These are phyloP conservation scores for Didymella exigua DNA, from an alignment of 2,329 filamentous ascomycete species.

Conservation along the genomic window DNA sequence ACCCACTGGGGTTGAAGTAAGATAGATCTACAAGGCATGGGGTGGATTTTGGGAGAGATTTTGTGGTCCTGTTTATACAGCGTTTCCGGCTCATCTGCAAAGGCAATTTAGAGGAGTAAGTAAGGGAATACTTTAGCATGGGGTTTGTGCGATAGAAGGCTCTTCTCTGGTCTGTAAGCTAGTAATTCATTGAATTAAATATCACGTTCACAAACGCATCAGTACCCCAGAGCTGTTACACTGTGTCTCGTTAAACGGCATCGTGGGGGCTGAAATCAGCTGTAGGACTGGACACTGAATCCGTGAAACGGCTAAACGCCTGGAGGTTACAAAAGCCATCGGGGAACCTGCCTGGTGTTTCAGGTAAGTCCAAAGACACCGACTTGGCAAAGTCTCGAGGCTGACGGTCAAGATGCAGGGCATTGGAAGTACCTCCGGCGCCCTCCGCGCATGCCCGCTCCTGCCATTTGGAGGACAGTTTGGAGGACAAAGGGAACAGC, in stretches of 20 bases:
- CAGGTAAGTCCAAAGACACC: too few relatives aligned
- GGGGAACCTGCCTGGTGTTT: too few relatives aligned
- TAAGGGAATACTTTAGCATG: conserved; percentile 9
- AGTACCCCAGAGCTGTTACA: too few relatives aligned
- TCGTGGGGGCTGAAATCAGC: too few relatives aligned
- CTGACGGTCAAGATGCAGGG: too few relatives aligned
- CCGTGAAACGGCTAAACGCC: too few relatives aligned
- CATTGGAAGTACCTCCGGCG: not conserved
- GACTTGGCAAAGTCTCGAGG: too few relatives aligned
- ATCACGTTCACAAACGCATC: too few relatives aligned
- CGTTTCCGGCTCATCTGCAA: conserved; percentile 12
- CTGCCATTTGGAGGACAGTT: not conserved
- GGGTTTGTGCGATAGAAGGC: conserved; percentile 3
- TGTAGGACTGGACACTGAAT: too few relatives aligned
- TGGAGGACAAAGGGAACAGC: conserved; percentile 8
- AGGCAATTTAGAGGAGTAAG: conserved; percentile 10
- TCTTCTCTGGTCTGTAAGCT: conserved; percentile 14
- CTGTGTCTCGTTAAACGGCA: too few relatives aligned
- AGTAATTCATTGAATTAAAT: conserved; percentile 11
- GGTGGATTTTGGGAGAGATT: not conserved
- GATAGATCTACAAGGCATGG: conserved; percentile 1
- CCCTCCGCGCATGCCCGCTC: not conserved
- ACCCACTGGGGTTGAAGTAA: conserved; percentile 10
- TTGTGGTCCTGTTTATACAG: conserved; percentile 9
- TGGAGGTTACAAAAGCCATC: too few relatives aligned